These are phyloP conservation scores for Aspergillus coremiiformis DNA, from an alignment of 495 filamentous ascomycete species.

Conservation along the genomic window DNA sequence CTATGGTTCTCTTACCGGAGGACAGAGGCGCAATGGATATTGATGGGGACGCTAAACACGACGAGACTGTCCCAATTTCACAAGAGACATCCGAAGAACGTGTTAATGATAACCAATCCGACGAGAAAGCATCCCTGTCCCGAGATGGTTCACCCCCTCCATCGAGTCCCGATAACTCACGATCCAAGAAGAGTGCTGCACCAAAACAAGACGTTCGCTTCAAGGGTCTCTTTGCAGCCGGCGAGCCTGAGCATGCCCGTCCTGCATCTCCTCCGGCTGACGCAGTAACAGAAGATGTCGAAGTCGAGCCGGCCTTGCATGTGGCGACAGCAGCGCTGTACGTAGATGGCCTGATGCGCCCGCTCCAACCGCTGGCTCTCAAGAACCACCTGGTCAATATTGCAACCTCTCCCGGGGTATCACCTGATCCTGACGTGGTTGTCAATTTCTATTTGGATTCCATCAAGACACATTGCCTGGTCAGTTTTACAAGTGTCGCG, in stretches of 20 bases:
- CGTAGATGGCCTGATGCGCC: slow-evolving; percentile 86
- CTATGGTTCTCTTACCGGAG: slow-evolving; percentile 25
- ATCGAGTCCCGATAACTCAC: slow-evolving; percentile 1
- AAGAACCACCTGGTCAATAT: slow-evolving; percentile 60
- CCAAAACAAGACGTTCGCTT: slow-evolving; percentile 43
- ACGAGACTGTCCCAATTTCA: background rate
- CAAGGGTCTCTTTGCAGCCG: slow-evolving; percentile 45
- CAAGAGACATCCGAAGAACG: slow-evolving; percentile 7
- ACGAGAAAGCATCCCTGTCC: background rate
- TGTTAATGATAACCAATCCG: background rate
- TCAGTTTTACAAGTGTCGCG: slow-evolving; percentile 55
- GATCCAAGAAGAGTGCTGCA: slow-evolving; percentile 10
- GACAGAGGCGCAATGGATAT: slow-evolving; percentile 12
- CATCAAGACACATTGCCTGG: slow-evolving; percentile 84
- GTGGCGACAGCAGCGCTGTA: slow-evolving; percentile 80
- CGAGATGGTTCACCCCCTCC: background rate
- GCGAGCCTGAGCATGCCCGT: slow-evolving; percentile 14
- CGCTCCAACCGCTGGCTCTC: slow-evolving; percentile 59
- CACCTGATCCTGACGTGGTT: slow-evolving; percentile 47
- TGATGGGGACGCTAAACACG: slow-evolving; percentile 7
- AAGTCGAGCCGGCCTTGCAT: slow-evolving; percentile 64
- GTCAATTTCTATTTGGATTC: slow-evolving; percentile 69
- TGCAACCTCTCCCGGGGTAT: slow-evolving; percentile 49
- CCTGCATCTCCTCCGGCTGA: slow-evolving; percentile 18
- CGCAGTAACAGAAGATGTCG: slow-evolving; percentile 34